phyloP scores from a whole-genome alignment of 805 yeast species.

The Starmera quercuum region DNA sequence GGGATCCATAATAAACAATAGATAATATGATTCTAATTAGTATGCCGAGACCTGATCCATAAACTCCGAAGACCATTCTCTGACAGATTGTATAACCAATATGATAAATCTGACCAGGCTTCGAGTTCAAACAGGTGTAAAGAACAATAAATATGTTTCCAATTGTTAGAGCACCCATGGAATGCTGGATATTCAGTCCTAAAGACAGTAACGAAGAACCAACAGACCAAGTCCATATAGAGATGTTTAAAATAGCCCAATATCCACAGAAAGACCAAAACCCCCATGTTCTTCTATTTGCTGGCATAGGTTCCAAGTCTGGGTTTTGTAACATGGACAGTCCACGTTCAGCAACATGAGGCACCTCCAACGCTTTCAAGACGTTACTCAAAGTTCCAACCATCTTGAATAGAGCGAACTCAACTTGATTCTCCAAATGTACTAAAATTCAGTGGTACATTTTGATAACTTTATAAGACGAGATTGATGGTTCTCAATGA shows the following conservation, averaged over 20 bases:
- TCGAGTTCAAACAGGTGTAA: slow-evolving; percentile 28
- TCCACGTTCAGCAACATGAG: slow-evolving; percentile 13
- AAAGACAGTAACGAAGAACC: slow-evolving; percentile 30
- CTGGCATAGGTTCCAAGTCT: slow-evolving; percentile 33
- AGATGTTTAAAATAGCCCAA: slow-evolving; percentile 28
- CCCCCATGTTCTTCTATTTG: slow-evolving; percentile 31
- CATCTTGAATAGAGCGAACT: not conserved
- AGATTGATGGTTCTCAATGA: too few relatives aligned
- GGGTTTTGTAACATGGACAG: slow-evolving; percentile 22
- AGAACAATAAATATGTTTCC: slow-evolving; percentile 30
- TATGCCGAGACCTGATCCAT: slow-evolving; percentile 33
- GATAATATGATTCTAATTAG: slow-evolving; percentile 30
- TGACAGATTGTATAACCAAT: slow-evolving; percentile 30
- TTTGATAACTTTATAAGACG: too few relatives aligned
- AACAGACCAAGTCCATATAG: slow-evolving; percentile 29
- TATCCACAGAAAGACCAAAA: slow-evolving; percentile 24
- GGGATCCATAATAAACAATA: slow-evolving; percentile 35
- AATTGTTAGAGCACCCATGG: slow-evolving; percentile 33
- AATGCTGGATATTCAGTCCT: slow-evolving; percentile 30
- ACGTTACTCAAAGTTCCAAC: slow-evolving; percentile 1
- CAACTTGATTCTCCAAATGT: too few relatives aligned
- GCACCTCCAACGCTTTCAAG: slow-evolving; percentile 14
- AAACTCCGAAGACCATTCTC: slow-evolving; percentile 31
- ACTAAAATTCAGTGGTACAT: too few relatives aligned
- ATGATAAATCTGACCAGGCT: slow-evolving; percentile 33